These are phyloP conservation scores for Claviceps fusiformis DNA, from an alignment of 2,329 filamentous ascomycete genomes.

Conservation along the genomic window DNA sequence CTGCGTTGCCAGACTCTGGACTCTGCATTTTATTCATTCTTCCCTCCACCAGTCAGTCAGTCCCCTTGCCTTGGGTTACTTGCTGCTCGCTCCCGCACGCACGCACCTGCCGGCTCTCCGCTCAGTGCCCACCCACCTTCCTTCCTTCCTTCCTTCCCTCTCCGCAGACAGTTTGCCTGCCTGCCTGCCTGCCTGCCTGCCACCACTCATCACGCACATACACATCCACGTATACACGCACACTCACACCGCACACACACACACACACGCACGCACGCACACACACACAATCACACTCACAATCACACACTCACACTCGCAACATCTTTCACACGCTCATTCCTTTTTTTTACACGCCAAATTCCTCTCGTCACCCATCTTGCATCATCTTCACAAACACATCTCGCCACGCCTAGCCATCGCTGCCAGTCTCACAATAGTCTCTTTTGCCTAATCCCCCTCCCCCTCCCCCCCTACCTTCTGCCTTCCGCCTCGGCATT, in stretches of 20 bases:
- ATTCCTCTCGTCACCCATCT: background rate
- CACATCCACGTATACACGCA: too few relatives aligned
- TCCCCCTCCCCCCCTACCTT: too few relatives aligned
- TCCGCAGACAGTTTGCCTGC: too few relatives aligned
- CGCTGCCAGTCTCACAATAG: background rate
- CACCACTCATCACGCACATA: too few relatives aligned
- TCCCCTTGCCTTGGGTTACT: background rate
- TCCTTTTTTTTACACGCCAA: background rate
- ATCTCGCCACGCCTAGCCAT: background rate
- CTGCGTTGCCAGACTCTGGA: background rate
- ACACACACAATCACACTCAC: too few relatives aligned
- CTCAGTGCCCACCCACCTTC: background rate
- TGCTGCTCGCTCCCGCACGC: background rate
- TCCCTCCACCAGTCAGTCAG: too few relatives aligned
- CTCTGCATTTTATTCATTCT: background rate
- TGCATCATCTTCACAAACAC: background rate
- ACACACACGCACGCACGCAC: too few relatives aligned
- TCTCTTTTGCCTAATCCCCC: too few relatives aligned
- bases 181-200: too few relatives aligned
- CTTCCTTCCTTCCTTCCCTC: too few relatives aligned
- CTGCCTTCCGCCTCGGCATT: background rate
- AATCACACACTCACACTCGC: too few relatives aligned
- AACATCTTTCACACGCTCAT: background rate
- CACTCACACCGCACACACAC: too few relatives aligned
- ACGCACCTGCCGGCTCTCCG: background rate